phyloP scores from a whole-genome alignment of 768 basidiomycete species.

The Mrakia blollopis region DNA sequence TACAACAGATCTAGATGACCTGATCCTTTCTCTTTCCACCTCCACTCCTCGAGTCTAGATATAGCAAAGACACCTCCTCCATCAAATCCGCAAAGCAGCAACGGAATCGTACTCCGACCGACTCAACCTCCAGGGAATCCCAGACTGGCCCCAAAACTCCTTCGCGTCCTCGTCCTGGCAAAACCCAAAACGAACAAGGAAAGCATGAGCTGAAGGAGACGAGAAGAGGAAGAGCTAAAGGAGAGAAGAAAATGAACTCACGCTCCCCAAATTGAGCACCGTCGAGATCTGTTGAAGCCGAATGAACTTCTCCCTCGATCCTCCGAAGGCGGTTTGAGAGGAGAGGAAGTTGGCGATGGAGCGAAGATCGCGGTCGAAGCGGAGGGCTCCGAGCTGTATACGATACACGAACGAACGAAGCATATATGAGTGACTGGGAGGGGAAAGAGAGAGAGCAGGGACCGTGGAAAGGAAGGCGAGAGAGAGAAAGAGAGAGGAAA shows the following conservation, averaged over 20 bases:
- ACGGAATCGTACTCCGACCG: slow-evolving; percentile 70
- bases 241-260: slow-evolving; percentile 44
- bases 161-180: slow-evolving; percentile 85
- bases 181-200: not conserved
- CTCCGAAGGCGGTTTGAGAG: slow-evolving; percentile 80
- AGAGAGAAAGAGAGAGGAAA: not conserved
- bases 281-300: slow-evolving; percentile 90
- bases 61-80: too few species aligned
- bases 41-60: too few species aligned
- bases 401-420: slow-evolving; percentile 11
- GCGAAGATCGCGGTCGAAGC: slow-evolving; percentile 87
- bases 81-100: slow-evolving; percentile 54
- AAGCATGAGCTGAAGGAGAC: too few species aligned
- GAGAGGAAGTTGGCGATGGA: slow-evolving; percentile 76
- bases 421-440: not conserved
- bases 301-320: slow-evolving; percentile 76
- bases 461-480: not conserved
- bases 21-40: too few species aligned
- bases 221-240: not conserved
- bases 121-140: slow-evolving; percentile 80
- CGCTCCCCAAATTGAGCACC: slow-evolving; percentile 77
- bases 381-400: slow-evolving; percentile 93
- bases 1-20: too few species aligned
- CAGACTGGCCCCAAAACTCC: slow-evolving; percentile 89
- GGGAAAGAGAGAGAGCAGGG: not conserved